Evolutionary conservation across 2,329 filamentous ascomycete species (phyloP), one percentile per base, ranked within the genome.

Genomic region (Sclerotiophoma versabilis): DNA sequence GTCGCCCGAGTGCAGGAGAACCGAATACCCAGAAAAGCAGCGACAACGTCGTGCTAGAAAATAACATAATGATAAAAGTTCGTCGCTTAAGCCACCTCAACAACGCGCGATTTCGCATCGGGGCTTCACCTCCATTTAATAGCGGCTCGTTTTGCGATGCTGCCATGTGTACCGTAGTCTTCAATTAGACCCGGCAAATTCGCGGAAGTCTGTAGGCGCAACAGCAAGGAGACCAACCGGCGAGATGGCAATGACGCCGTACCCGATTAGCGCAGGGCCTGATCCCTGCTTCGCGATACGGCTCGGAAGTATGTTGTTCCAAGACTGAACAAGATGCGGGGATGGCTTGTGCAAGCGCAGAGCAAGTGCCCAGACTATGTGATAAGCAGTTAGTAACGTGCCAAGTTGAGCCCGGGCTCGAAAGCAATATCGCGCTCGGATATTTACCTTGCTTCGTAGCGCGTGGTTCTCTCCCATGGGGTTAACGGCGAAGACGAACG

Each of bases 1-100:
- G 46, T 5, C 45, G 38, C 11, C 49, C 36, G 9, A 50, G 37
- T 33, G 23, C 43, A 4, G 50, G 30, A 4, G 62, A 54, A 25
- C 62, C 64, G 52, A 63, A 68, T 15, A 62, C 60, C 57, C 60
- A 65, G 32, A 66, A 66, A 12, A 70, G 46, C 25, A 68, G 32
- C 17, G 62, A 53, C 17, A 60, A 53, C 25, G 56, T 55, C 14
- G 58, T 65, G 17, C 47, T 41, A 19, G 60, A 45, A 25, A 68
- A 70, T 36, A 66, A 54, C 54, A 64, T 64, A 41, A 63, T 59
- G 27, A 61, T 34, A 6, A 50, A 32, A 30, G 64, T 29, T 25
- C 60, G 55, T 36, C 55, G 52, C 50, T 59, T 62, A 27, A 64
- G 43, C 58, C 61, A 66, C 43, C 57, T 50, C 17, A 34, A 29